phyloP scores from a whole-genome alignment of 805 yeast genomes.

The Saturnispora sekii region DNA sequence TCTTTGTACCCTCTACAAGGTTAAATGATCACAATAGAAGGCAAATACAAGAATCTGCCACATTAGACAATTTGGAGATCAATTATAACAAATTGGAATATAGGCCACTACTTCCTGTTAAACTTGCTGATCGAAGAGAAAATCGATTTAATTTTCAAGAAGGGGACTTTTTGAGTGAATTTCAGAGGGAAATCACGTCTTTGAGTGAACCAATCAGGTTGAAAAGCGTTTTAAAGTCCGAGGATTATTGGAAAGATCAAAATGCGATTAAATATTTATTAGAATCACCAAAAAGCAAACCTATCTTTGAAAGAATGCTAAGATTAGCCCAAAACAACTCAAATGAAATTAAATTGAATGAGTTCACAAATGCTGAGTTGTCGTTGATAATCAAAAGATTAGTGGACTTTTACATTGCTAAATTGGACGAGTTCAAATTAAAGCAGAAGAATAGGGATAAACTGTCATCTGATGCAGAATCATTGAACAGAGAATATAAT shows the following conservation, averaged over 20 bases:
- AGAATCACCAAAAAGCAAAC: neutral
- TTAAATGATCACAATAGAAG: slow-evolving; percentile 9
- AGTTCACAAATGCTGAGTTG: slow-evolving; percentile 6
- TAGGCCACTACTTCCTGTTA: neutral
- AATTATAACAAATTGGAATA: slow-evolving; percentile 6
- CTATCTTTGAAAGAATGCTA: neutral
- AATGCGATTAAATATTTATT: neutral
- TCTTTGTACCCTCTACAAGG: slow-evolving; percentile 11
- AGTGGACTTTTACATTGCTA: neutral
- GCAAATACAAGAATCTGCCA: slow-evolving; percentile 7
- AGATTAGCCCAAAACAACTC: neutral
- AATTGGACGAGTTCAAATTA: neutral
- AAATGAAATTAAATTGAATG: neutral
- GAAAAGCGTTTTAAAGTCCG: neutral
- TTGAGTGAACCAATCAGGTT: neutral
- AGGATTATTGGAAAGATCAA: neutral
- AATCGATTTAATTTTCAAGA: neutral
- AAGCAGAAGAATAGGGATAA: neutral
- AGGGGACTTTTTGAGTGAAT: too few species aligned
- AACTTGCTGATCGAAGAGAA: neutral
- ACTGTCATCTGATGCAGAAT: neutral
- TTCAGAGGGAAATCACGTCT: neutral
- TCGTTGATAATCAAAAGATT: slow-evolving; percentile 9
- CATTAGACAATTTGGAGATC: slow-evolving; percentile 4
- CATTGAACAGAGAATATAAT: neutral